These are phyloP conservation scores for Amanita polypyramis DNA, from an alignment of 768 basidiomycete genomes.

Conservation along the genomic window DNA sequence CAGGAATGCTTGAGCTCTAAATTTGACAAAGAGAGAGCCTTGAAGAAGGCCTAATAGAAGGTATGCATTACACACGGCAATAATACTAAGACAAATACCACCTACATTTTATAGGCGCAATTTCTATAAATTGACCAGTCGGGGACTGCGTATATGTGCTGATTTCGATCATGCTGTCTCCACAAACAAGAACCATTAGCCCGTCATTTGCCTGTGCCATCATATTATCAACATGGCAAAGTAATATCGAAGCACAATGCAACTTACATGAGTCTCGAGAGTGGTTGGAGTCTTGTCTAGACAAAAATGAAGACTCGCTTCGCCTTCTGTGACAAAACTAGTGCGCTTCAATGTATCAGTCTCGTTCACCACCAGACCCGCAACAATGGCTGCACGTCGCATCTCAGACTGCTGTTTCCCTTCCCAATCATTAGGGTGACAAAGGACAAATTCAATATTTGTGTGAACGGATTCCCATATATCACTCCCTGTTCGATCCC, in stretches of 20 bases:
- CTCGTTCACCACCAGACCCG: slow-evolving; percentile 29
- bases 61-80: too few species aligned
- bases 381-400: slow-evolving; percentile 33
- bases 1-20: not conserved
- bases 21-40: slow-evolving; percentile 5
- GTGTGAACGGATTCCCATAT: slow-evolving; percentile 12
- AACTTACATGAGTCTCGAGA: slow-evolving; percentile 16
- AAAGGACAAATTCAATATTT: slow-evolving; percentile 29
- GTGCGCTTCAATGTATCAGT: slow-evolving; percentile 25
- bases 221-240: not conserved
- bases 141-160: not conserved
- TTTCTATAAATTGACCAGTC: not conserved
- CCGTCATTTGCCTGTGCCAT: not conserved
- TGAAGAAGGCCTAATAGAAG: slow-evolving; percentile 5
- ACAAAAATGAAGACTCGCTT: too few species aligned
- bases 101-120: not conserved
- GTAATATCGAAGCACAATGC: not conserved
- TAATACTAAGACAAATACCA: too few species aligned
- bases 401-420: too few species aligned
- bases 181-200: not conserved
- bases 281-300: slow-evolving; percentile 30
- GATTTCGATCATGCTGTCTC: not conserved
- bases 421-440: slow-evolving; percentile 49
- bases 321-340: too few species aligned
- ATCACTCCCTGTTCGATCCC: slow-evolving; percentile 20